Conservation (phyloP, 1,139 yeast genomes). For the Kodamaea ohmeri region DNA sequence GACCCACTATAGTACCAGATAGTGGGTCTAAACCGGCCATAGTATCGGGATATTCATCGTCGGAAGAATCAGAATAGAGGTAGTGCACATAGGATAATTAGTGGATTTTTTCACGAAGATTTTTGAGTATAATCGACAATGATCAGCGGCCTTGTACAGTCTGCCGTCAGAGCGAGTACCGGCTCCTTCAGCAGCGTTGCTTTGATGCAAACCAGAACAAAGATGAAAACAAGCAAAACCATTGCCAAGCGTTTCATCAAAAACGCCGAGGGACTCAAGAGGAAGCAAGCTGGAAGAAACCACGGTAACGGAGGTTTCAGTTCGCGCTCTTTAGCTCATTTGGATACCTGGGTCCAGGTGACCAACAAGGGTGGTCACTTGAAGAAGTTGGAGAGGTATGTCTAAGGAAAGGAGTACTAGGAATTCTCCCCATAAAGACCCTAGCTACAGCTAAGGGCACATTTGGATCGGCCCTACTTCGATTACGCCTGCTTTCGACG, state of each 20-base stretch:
- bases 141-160: slow-evolving; percentile 1
- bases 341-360: slow-evolving; percentile 64
- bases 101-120: neutral
- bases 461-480: no score
- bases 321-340: slow-evolving; percentile 55
- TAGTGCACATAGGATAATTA: neutral
- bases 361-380: slow-evolving; percentile 48
- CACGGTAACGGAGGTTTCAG: slow-evolving; percentile 95
- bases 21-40: neutral
- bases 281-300: slow-evolving; percentile 82
- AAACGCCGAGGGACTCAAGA: slow-evolving; percentile 41
- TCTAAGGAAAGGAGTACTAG: slow-evolving; percentile 15
- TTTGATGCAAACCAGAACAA: slow-evolving; percentile 43
- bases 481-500: no score
- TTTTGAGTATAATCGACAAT: neutral
- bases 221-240: slow-evolving; percentile 66
- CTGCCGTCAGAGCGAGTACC: slow-evolving; percentile 7
- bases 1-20: no score
- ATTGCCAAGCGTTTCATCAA: slow-evolving; percentile 50
- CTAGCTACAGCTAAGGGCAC: no score
- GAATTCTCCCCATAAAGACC: no score
- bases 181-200: slow-evolving; percentile 3
- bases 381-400: slow-evolving; percentile 47
- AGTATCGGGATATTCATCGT: slow-evolving; percentile 6
- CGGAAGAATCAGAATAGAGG: slow-evolving; percentile 6